Conservation (phyloP, 192 early-diverging fungal species). For the Backusella psychrophila region DNA sequence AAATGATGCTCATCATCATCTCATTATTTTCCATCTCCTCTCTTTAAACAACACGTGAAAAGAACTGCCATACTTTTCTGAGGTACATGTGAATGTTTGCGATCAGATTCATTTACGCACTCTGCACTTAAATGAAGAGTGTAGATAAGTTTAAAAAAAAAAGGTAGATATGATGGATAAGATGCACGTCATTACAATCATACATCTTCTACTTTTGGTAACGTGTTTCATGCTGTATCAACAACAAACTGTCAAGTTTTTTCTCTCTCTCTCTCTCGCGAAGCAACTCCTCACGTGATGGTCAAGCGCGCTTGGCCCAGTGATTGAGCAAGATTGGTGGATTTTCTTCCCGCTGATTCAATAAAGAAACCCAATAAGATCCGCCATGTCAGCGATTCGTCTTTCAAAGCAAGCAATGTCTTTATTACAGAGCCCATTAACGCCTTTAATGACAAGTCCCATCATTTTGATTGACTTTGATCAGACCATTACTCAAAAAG, state of each 20-base stretch:
- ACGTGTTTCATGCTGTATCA: background rate
- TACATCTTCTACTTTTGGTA: background rate
- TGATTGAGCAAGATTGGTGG: background rate
- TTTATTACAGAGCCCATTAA: background rate
- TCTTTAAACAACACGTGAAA: background rate
- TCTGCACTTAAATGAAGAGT: background rate
- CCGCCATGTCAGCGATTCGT: background rate
- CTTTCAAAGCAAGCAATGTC: background rate
- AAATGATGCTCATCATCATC: background rate
- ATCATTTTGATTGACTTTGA: constrained; percentile 18
- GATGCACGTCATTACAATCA: background rate
- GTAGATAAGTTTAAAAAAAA: background rate
- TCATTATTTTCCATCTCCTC: background rate
- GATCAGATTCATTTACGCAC: background rate
- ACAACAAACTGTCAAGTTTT: background rate
- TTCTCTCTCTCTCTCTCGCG: background rate
- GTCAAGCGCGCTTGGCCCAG: background rate
- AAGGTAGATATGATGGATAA: background rate
- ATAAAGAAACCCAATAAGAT: background rate
- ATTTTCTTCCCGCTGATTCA: background rate
- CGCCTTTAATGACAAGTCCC: background rate
- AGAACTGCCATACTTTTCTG: background rate
- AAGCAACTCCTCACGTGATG: background rate
- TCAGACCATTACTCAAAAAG: constrained; percentile 11
- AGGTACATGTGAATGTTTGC: constrained; percentile 6